Evolutionary conservation across 345 rosid species (phyloP), one percentile per base, ranked within the genome.

Genomic region (Luvunga scandens): DNA sequence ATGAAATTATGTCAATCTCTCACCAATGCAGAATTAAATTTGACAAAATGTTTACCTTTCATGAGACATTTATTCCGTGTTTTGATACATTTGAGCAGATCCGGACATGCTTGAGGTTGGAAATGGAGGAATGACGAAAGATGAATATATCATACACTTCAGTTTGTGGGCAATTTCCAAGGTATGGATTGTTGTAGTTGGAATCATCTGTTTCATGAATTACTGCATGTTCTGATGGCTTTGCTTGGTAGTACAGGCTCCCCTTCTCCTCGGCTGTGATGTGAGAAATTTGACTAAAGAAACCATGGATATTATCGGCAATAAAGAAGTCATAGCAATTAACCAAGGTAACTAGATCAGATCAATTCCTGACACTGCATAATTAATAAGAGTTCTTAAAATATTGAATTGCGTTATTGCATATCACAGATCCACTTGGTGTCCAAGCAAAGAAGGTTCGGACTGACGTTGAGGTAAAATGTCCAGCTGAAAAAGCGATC

Each of bases 101-200:
- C 98, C 99, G 65, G 99, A 96, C 87, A 96, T 96, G 99, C 97
- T 96, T 71, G 99, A 96, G 87, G 91, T 96, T 7, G 99, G 98
- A 4, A 96, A 96, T 81, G 98, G 99, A 81, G 98, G 99, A 77
- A 94, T 96, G 98, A 91, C 91, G 0, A 87, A 85, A 75, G 82
- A 90, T 33, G 99, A 96, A 78, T 96, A 96, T 78, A 85, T 84
- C 55, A 97, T 90, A 64, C 98, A 94, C 84, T 94, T 91, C 73
- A 96, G 98, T 84, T 80, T 96, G 57, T 96, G 99, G 98, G 95
- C 97, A 56, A 91, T 94, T 80, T 91, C 99, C 71, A 94, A 94
- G 97, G 98, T 89, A 36, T 45, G 50, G 50, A 2, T 45, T 3
- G 12, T 45, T 45, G 50, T 45, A 10, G 13, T 12, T 82, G 50